phyloP scores from a whole-genome alignment of 169 alveolate species.

The Eimeria praecox region DNA sequence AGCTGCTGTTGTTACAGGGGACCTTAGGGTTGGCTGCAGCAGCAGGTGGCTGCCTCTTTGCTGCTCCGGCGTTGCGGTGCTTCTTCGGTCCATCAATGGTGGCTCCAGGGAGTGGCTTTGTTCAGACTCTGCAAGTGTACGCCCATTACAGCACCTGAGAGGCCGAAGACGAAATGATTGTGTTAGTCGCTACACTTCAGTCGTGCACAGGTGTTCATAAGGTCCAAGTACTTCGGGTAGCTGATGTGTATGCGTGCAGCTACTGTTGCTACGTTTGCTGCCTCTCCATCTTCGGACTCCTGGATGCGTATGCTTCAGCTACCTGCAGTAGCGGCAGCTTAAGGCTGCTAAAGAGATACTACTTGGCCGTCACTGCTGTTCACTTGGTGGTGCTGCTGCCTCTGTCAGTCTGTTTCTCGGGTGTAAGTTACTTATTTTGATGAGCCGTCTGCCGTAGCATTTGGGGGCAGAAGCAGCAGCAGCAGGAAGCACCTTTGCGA shows the following conservation, averaged over 20 bases:
- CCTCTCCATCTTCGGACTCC: slow-evolving; percentile 38
- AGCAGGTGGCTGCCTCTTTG: slow-evolving; percentile 44
- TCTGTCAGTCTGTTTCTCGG: slow-evolving; percentile 32
- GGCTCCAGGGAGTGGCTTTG: slow-evolving; percentile 53
- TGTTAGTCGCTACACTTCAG: neutral
- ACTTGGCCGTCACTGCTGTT: slow-evolving; percentile 39
- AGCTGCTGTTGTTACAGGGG: slow-evolving; percentile 41
- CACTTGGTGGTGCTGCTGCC: slow-evolving; percentile 42
- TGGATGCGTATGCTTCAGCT: slow-evolving; percentile 60
- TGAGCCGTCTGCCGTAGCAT: neutral
- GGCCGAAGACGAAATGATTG: neutral
- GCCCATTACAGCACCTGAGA: neutral
- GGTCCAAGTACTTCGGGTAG: neutral
- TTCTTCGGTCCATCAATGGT: slow-evolving; percentile 61
- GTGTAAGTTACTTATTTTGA: neutral
- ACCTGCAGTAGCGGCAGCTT: slow-evolving; percentile 52
- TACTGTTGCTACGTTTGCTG: slow-evolving; percentile 55
- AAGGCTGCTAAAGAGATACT: slow-evolving; percentile 42
- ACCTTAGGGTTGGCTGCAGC: slow-evolving; percentile 62
- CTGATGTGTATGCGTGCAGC: slow-evolving; percentile 18
- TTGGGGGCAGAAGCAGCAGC: slow-evolving; percentile 9
- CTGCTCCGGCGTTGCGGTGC: slow-evolving; percentile 57
- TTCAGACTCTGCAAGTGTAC: slow-evolving; percentile 58
- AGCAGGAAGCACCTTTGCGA: neutral
- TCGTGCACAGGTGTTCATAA: neutral